Base-by-base conservation (phyloP, 176 grass and related monocot genomes). In the Musa troglodytarum region DNA sequence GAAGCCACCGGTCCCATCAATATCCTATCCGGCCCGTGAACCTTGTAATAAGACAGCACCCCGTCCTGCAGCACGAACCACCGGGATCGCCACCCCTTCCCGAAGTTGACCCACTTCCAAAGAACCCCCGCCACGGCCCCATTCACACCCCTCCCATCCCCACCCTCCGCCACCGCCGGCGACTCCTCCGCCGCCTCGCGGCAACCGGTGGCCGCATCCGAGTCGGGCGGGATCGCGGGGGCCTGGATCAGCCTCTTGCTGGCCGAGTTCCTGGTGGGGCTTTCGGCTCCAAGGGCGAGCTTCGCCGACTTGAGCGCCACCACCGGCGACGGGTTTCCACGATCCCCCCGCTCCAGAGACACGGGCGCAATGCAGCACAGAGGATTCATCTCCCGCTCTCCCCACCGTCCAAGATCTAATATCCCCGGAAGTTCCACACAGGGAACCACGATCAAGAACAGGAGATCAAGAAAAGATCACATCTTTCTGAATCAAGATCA, bases 101-200 rank as follows among this genome's bases (percentile, higher is more conserved):
- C 93, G 54, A 90, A 96, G 83, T 96, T 96, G 74, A 96, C 93
- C 93, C 89, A 96, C 86, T 96, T 96, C 79, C 92, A 88, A 57
- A 96, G 81, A 74, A 96, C 80, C 66, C 93, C 87, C 0, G 79
- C 83, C 5, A 96, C 78, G 20, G 10, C 57, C 69, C 11, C 69
- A 53, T 63, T 53, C 78, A 12, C 69, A 0, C 17, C 12, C 43
- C 43, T n/a, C 1, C 67, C 77, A 5, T 51, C 72, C 54, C n/a
- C 77, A n/a, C 72, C 54, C 54, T 68, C 83, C 11, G 19, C 61
- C 20, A 52, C 75, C 75, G 11, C 2, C 52, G 21, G 49, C 61
- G 20, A 70, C 0, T 21, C 25, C 5, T 34, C 73, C 10, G 26
- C 72, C 76, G 65, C 16, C 19, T 70, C 68, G 19, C 13, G 43